Base-by-base conservation (phyloP, 2,329 filamentous ascomycete species). In the Colletotrichum cordylinicola region DNA sequence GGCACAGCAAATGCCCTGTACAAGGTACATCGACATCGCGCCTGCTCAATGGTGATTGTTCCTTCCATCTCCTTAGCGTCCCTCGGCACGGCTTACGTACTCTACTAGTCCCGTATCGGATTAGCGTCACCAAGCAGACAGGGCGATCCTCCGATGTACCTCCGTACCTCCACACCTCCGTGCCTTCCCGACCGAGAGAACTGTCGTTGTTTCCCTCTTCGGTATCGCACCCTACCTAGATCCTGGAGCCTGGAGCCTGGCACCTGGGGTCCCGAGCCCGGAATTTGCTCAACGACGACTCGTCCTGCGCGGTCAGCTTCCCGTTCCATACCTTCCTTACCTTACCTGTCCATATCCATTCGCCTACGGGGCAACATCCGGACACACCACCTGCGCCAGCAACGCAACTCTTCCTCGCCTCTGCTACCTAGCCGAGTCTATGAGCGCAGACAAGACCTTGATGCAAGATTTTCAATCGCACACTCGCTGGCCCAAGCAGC, bases 101-200 rank as follows among this genome's bases (percentile, higher is more conserved):
- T 31, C 1, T 10, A 2, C 72, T 65, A 75, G 64, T 27, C 55
- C 43, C 8, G 9, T 18, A n/a, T 7, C 5, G 13, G 70, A n/a
- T 13, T 72, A 67, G 61, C 9, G 16, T 29, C 43, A 10, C 8
- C 3, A 8, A 15, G n/a, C 37, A 31, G 27, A 29, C 67, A 56
- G 69, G 69, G 68, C 65, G 62, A 64, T 72, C 69, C 62, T 72
- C 73, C 69, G 69, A 67, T 72, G 70, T 65, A 67, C 64, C 56
- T 73, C 70, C 73, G 73, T 65, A 58, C 37, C 56, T 68, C 55
- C 69, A 67, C 69, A 72, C 15, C 61, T 43, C 24, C 55, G 18
- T 61, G 29, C 21, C n/a, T 33, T 31, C 37, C 35, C 68, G 29
- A 24, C 33, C 60, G 52, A 33, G 24, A 48, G 33, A 35, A 27